Conservation (phyloP, 2,329 filamentous ascomycete species). For the Sclerotinia subarctica region DNA sequence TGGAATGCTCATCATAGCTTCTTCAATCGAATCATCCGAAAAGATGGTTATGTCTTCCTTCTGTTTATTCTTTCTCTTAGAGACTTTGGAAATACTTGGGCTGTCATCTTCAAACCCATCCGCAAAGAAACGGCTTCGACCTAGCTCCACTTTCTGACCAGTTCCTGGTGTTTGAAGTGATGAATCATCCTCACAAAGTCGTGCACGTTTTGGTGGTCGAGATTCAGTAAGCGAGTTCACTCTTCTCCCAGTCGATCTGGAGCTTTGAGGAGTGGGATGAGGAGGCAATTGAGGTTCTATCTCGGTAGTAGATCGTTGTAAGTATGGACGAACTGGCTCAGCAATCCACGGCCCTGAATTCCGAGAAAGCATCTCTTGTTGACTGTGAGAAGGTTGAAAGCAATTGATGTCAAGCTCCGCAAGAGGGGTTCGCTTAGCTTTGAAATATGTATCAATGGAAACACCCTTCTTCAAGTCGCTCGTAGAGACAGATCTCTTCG, state of each 20-base stretch:
- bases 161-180: constrained; percentile 31
- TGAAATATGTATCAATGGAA: constrained; percentile 64
- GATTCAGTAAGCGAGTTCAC: constrained; percentile 42
- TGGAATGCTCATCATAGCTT: constrained; percentile 46
- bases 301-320: constrained; percentile 29
- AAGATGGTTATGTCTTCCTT: constrained; percentile 48
- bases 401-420: constrained; percentile 66
- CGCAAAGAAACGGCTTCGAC: constrained; percentile 49
- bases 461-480: constrained; percentile 57
- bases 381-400: constrained; percentile 64
- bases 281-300: constrained; percentile 39
- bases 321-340: constrained; percentile 42
- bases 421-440: constrained; percentile 58
- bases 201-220: constrained; percentile 48
- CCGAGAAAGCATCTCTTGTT: constrained; percentile 55
- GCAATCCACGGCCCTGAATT: constrained; percentile 55
- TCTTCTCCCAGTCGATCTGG: constrained; percentile 42
- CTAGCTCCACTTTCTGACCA: constrained; percentile 36
- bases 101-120: constrained; percentile 38
- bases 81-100: constrained; percentile 40
- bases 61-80: constrained; percentile 42
- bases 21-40: constrained; percentile 51
- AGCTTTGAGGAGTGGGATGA: constrained; percentile 40
- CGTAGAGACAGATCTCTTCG: constrained; percentile 35
- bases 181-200: constrained; percentile 49